Evolutionary conservation across 2,329 filamentous ascomycete genomes (phyloP).

Genomic region (Amauroascus niger): DNA sequence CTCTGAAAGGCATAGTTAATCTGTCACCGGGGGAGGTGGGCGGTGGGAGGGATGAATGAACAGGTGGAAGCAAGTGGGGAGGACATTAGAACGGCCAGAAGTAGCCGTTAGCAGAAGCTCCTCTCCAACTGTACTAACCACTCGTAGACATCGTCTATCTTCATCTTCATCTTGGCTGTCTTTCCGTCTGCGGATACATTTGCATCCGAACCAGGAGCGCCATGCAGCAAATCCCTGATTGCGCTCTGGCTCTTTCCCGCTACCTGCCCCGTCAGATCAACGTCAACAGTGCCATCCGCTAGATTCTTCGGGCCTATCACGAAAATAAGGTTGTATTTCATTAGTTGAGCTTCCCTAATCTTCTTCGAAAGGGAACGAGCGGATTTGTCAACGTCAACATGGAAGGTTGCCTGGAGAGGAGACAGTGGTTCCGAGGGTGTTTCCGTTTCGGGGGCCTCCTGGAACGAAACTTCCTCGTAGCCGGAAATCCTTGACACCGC

Average conservation of each 20-base stretch:
- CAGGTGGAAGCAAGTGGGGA: too few species aligned
- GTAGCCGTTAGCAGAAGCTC: slow-evolving; percentile 27
- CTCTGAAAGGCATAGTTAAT: too few species aligned
- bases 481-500: slow-evolving; percentile 44
- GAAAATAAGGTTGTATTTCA: slow-evolving; percentile 64
- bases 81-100: too few species aligned
- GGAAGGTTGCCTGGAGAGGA: slow-evolving; percentile 50
- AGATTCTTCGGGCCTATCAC: slow-evolving; percentile 61
- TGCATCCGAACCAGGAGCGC: slow-evolving; percentile 17
- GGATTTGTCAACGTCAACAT: slow-evolving; percentile 61
- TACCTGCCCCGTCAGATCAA: slow-evolving; percentile 35
- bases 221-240: slow-evolving; percentile 22
- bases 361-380: slow-evolving; percentile 57
- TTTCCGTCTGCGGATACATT: slow-evolving; percentile 11
- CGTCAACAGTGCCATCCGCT: slow-evolving; percentile 45
- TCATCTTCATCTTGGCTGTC: slow-evolving; percentile 25
- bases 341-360: slow-evolving; percentile 58
- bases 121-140: slow-evolving; percentile 32
- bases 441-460: slow-evolving; percentile 15
- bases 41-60: too few species aligned
- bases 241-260: slow-evolving; percentile 32
- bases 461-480: slow-evolving; percentile 16
- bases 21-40: too few species aligned
- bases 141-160: slow-evolving; percentile 30
- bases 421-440: slow-evolving; percentile 33